Conservation (phyloP, 2,329 filamentous ascomycete genomes). For the Colletotrichum brevisporum region DNA sequence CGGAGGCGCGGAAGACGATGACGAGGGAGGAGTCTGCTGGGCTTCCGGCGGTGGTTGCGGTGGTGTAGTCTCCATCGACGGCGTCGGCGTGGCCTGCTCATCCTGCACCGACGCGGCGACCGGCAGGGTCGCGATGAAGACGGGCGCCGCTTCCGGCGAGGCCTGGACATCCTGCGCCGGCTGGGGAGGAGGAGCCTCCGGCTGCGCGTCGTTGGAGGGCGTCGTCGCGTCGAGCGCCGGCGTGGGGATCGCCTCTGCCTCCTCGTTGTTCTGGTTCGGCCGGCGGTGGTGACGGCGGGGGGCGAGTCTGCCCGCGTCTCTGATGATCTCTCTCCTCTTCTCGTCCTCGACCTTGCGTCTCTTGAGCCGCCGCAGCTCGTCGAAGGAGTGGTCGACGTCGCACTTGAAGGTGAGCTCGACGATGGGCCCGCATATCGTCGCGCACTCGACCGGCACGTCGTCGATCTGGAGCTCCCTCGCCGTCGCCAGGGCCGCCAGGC, state of each 20-base stretch:
- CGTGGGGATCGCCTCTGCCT: background rate
- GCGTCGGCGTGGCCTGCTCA: background rate
- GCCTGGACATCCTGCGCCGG: slow-evolving; percentile 14
- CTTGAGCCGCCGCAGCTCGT: slow-evolving; percentile 46
- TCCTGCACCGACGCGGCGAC: slow-evolving; percentile 13
- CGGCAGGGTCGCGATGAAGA: slow-evolving; percentile 34
- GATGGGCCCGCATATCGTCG: slow-evolving; percentile 59
- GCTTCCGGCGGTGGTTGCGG: background rate
- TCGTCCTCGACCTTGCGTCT: slow-evolving; percentile 43
- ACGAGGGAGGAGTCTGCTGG: background rate
- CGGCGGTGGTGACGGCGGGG: slow-evolving; percentile 29
- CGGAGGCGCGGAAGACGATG: background rate
- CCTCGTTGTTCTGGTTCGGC: slow-evolving; percentile 9
- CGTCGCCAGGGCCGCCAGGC: slow-evolving; percentile 47
- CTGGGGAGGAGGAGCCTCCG: background rate
- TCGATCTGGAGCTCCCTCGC: slow-evolving; percentile 51
- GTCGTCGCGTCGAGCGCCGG: slow-evolving; percentile 2
- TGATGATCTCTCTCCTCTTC: background rate
- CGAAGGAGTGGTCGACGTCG: slow-evolving; percentile 44
- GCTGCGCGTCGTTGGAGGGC: background rate
- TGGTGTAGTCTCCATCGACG: background rate
- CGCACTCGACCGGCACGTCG: slow-evolving; percentile 56
- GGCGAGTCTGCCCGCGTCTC: background rate
- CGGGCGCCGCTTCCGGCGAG: slow-evolving; percentile 4
- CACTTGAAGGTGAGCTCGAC: slow-evolving; percentile 58